Conservation (phyloP, 192 early-diverging fungal species). For the Coemansia sp. region DNA sequence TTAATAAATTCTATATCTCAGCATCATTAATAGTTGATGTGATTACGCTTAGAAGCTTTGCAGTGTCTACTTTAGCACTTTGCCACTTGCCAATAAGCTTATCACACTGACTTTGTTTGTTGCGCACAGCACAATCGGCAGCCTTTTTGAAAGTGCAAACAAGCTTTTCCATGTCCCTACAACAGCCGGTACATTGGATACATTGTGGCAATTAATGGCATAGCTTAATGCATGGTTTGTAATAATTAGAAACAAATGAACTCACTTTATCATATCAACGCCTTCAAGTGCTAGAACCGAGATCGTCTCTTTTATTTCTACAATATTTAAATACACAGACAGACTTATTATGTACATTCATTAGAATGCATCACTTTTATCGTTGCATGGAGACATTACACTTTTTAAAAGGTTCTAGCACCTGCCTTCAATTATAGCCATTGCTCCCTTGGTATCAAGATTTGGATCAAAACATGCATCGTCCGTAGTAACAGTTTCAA, state of each 20-base stretch:
- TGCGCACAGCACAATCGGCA: background rate
- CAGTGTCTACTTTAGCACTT: background rate
- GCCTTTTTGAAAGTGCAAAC: background rate
- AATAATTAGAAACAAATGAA: no score
- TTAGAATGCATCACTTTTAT: background rate
- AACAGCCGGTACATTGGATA: background rate
- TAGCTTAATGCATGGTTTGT: no score
- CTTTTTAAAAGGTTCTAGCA: background rate
- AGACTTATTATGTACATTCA: background rate
- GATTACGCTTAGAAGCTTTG: background rate
- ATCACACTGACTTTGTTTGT: background rate
- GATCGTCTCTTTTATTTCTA: conserved; percentile 1
- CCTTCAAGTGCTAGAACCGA: background rate
- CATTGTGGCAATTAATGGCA: no score
- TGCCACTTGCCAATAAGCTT: background rate
- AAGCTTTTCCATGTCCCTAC: conserved; percentile 1
- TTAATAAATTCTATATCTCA: background rate
- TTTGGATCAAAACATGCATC: conserved; percentile 16
- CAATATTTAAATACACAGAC: background rate
- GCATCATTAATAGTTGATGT: background rate
- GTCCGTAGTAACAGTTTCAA: background rate
- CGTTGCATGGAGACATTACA: background rate
- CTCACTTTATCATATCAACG: background rate
- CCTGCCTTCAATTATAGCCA: conserved; percentile 25
- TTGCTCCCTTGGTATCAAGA: conserved; percentile 15